A percentile compares a stretch with the other conserved stretches of the same genome.
phyloP scores from a whole-genome alignment of 2,329 filamentous ascomycete species.

The Pseudocercospora fijiensis region DNA sequence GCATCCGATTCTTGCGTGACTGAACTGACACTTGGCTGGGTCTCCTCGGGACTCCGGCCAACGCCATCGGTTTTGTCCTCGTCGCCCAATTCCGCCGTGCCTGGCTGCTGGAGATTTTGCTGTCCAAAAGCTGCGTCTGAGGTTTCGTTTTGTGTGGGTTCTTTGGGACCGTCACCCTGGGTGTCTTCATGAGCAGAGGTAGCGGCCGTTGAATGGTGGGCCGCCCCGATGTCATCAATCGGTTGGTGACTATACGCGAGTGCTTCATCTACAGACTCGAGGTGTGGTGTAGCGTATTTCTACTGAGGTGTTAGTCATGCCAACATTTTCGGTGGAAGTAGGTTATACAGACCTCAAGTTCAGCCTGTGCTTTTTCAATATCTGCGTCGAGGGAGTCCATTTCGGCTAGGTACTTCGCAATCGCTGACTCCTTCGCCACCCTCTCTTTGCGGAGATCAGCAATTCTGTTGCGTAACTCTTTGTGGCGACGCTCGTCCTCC shows the following conservation, averaged over 20 bases:
- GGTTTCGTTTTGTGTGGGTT: not conserved
- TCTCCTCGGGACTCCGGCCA: too few species aligned
- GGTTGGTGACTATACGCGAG: not conserved
- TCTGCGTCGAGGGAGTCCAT: not conserved
- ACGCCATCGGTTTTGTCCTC: not conserved
- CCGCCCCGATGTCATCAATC: not conserved
- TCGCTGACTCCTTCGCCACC: not conserved
- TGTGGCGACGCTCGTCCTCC: not conserved
- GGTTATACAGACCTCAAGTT: not conserved
- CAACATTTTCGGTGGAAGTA: not conserved
- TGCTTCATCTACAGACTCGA: not conserved
- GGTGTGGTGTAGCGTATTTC: not conserved
- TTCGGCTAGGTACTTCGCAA: not conserved
- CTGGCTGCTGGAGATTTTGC: not conserved
- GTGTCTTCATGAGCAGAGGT: not conserved
- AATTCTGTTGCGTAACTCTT: not conserved
- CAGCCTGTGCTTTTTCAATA: not conserved
- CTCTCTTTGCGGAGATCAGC: not conserved
- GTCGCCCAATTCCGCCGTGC: not conserved
- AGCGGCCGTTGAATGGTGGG: not conserved
- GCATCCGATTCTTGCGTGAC: not conserved
- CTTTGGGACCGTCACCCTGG: not conserved
- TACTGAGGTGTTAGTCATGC: not conserved
- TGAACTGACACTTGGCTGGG: too few species aligned
- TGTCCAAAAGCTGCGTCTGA: not conserved